Evolutionary conservation across 1,284 basidiomycete species (phyloP), one percentile per base, ranked within the genome.

Genomic region (Malassezia pachydermatis): DNA sequence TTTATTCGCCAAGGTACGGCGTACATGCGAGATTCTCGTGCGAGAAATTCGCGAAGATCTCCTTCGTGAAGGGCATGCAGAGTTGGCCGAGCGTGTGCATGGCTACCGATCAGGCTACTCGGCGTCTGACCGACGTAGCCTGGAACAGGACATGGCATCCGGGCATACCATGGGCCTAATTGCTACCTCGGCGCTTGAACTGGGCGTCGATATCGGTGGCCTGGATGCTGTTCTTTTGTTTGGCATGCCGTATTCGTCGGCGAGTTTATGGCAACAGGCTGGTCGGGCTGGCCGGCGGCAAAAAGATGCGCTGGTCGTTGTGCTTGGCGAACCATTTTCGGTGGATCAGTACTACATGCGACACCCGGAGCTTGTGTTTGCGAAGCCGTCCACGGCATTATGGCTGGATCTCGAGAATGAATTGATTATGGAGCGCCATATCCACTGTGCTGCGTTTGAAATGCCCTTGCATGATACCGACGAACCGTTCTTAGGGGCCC

Each of bases 191-290:
- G 88, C 88, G 0, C 77, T 92, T 11, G 88, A 92, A 70, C 79
- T 92, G 1, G 88, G 88, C 28, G 84, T 92, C 24, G 88, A 92
- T 63, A 90, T 92, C 35, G 88, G 87, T 13, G 80, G 79, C 17
- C 73, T 92, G 25, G 88, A 92, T 67, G 86, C 84, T 0, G 88
- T 92, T 27, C 80, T 92, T 51, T 85, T 88, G 79, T 78, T 89
- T 17, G 86, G 86, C 1, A 88, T 90, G 65, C 88, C 88, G 0
- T 78, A 81, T 47, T 63, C 67, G 20, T 58, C 62, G 32, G 67
- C 67, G 23, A 81, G 78, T 48, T 54, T 88, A 80, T 77, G 84
- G 28, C 88, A 92, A 76, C 87, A 92, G 79, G 81, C 84, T 4
- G 88, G 88, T 27, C 77, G 88, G 59, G 88, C 88, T 14, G 88